Percentiles rank a stretch among this genome's conserved stretches.
Conservation (phyloP, 2,329 filamentous ascomycete species). For the Cucurbitaria berberidis region DNA sequence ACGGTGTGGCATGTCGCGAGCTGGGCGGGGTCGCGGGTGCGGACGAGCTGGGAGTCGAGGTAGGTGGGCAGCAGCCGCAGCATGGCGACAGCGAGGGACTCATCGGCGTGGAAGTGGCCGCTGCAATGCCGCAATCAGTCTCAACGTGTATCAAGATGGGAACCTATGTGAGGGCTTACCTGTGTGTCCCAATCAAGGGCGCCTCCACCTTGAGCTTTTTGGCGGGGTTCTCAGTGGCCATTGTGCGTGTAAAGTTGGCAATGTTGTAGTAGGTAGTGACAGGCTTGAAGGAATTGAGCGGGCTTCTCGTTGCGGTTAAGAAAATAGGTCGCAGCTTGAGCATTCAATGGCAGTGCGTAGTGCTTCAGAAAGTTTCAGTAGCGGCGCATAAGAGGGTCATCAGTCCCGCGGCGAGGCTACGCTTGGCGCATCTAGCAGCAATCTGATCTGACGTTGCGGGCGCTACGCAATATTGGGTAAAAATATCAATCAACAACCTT, state of each 20-base stretch:
- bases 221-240: constrained; percentile 53
- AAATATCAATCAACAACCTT: too few species aligned
- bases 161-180: constrained; percentile 50
- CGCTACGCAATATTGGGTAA: constrained; percentile 8
- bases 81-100: constrained; percentile 95
- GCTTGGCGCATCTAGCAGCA: constrained; percentile 21
- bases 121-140: constrained; percentile 42
- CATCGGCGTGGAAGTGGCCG: constrained; percentile 98
- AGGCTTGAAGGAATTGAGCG: not conserved
- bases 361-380: constrained; percentile 13
- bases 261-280: not conserved
- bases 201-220: constrained; percentile 82
- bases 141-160: constrained; percentile 2
- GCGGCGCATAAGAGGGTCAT: constrained; percentile 3
- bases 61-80: constrained; percentile 88
- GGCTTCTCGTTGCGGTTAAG: not conserved
- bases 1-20: constrained; percentile 90
- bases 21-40: constrained; percentile 81
- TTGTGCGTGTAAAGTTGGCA: constrained; percentile 16
- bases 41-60: constrained; percentile 73
- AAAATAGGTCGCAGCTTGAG: constrained; percentile 13
- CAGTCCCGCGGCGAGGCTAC: constrained; percentile 15
- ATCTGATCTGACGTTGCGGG: constrained; percentile 3
- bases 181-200: constrained; percentile 87
- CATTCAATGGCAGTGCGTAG: constrained; percentile 23